phyloP scores from a whole-genome alignment of 2,329 filamentous ascomycete genomes.

The Pseudocercospora ulei region DNA sequence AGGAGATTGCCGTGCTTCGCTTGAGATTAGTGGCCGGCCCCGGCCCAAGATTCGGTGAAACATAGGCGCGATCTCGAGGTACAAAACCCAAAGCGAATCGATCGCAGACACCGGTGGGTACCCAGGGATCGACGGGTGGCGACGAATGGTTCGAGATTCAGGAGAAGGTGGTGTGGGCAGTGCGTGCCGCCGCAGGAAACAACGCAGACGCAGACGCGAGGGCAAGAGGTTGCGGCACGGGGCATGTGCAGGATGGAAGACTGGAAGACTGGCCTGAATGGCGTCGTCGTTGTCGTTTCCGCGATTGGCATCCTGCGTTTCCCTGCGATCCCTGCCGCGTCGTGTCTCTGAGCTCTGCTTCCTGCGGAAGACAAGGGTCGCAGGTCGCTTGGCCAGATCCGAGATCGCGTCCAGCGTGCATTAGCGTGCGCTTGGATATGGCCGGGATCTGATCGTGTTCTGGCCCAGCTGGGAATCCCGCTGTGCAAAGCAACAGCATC shows the following conservation, averaged over 20 bases:
- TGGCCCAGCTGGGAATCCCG: too few relatives aligned
- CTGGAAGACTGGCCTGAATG: not conserved
- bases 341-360: not conserved
- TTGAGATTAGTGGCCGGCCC: not conserved
- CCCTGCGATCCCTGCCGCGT: not conserved
- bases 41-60: constrained; percentile 2
- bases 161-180: not conserved
- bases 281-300: constrained; percentile 2
- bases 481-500: constrained; percentile 5
- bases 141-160: not conserved
- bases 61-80: constrained; percentile 9
- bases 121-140: constrained; percentile 3
- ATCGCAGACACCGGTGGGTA: constrained; percentile 5
- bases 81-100: not conserved
- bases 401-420: constrained; percentile 5
- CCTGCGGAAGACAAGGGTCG: not conserved
- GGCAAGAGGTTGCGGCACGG: not conserved
- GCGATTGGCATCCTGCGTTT: constrained; percentile 3
- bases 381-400: constrained; percentile 4
- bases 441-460: constrained; percentile 3
- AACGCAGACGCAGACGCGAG: constrained; percentile 1
- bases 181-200: not conserved
- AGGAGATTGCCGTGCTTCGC: constrained; percentile 7
- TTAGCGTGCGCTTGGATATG: constrained; percentile 6
- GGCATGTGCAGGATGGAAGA: not conserved